phyloP scores from a whole-genome alignment of 306 rosid genomes.

The Gastrolobium villosum region DNA sequence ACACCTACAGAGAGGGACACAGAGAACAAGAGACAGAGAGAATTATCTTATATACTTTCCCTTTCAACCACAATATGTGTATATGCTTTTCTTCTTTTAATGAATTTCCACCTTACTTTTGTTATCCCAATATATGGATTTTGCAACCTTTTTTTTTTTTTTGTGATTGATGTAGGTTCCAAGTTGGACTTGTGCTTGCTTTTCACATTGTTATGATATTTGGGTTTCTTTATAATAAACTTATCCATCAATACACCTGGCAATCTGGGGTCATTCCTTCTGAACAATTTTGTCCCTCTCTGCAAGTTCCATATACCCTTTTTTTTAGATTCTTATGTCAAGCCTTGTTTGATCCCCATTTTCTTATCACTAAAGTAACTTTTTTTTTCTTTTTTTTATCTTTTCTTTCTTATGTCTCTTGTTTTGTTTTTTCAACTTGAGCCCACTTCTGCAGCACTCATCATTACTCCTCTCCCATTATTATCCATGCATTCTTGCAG shows the following conservation, averaged over 20 bases:
- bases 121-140: constrained; percentile 57
- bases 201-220: neutral
- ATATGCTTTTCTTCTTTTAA: constrained; percentile 31
- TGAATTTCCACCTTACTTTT: constrained; percentile 57
- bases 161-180: neutral
- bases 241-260: constrained; percentile 40
- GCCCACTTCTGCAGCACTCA: constrained; percentile 48
- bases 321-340: constrained; percentile 29
- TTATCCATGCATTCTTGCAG: constrained; percentile 50
- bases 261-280: constrained; percentile 43
- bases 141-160: constrained; percentile 11
- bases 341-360: neutral
- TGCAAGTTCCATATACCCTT: constrained; percentile 28
- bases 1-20: constrained; percentile 21
- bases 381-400: neutral
- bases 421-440: constrained; percentile 12
- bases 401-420: neutral
- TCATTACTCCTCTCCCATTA: constrained; percentile 41
- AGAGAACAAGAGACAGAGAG: constrained; percentile 27
- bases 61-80: neutral
- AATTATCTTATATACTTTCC: constrained; percentile 36
- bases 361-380: constrained; percentile 28
- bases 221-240: constrained; percentile 12
- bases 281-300: constrained; percentile 44
- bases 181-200: constrained; percentile 33